Evolutionary conservation across 2,329 filamentous ascomycete species (phyloP).

Genomic region (Botrytis elliptica): DNA sequence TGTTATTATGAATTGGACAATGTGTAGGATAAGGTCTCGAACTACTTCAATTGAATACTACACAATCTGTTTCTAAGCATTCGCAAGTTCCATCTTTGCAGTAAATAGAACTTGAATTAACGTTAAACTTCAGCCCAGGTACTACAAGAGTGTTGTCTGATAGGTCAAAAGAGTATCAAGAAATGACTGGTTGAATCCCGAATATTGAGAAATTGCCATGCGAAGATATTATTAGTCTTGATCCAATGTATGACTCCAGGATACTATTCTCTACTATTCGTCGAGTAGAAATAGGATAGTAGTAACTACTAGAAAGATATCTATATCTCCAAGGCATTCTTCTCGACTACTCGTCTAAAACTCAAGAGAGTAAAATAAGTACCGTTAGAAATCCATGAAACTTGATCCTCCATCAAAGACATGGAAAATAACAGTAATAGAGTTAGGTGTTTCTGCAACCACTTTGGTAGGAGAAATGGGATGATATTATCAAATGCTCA

Average conservation of each 20-base stretch:
- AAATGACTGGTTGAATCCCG: background rate
- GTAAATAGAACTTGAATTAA: background rate
- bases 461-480: background rate
- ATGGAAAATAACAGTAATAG: background rate
- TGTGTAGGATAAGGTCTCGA: background rate
- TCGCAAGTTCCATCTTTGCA: background rate
- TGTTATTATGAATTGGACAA: background rate
- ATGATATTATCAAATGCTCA: background rate
- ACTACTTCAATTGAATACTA: background rate
- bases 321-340: background rate
- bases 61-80: background rate
- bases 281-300: background rate
- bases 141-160: background rate
- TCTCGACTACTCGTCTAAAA: background rate
- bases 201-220: background rate
- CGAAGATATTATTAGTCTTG: background rate
- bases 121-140: background rate
- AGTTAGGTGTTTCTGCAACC: background rate
- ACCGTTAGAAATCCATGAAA: background rate
- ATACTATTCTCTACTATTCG: background rate
- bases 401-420: background rate
- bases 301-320: background rate
- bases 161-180: background rate
- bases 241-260: background rate
- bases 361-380: accelerated